These are phyloP conservation scores for Corylus avellana DNA, from an alignment of 306 rosid genomes.

Conservation along the genomic window DNA sequence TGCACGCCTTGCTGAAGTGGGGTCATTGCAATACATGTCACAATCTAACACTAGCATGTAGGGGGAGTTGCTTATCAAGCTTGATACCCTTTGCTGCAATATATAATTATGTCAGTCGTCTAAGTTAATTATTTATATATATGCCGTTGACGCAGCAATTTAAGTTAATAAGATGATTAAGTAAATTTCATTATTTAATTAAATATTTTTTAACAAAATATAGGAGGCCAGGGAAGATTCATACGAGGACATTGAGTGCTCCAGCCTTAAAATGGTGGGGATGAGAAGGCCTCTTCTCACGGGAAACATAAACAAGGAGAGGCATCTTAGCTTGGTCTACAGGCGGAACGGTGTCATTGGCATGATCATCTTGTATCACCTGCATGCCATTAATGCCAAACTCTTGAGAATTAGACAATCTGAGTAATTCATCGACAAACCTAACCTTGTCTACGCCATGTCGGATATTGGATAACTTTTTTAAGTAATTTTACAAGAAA, in stretches of 20 bases:
- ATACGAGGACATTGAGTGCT: conserved; percentile 47
- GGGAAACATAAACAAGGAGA: conserved; percentile 42
- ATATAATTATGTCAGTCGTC: neutral
- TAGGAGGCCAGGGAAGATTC: conserved; percentile 1
- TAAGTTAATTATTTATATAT: neutral
- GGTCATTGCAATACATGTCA: conserved; percentile 76
- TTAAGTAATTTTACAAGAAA: too few relatives aligned
- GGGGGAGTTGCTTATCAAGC: conserved; percentile 69
- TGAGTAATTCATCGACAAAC: neutral
- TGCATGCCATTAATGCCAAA: neutral
- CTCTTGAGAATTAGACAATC: neutral
- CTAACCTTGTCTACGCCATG: too few relatives aligned
- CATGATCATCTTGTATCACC: conserved; percentile 34
- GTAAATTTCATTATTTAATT: neutral
- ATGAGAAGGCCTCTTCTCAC: conserved; percentile 42
- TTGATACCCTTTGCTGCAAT: conserved; percentile 65
- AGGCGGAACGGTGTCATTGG: conserved; percentile 4
- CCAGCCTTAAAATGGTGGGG: conserved; percentile 48
- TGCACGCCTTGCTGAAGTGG: conserved; percentile 62
- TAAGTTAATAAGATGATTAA: too few relatives aligned
- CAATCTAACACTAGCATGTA: conserved; percentile 66
- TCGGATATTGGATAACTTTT: too few relatives aligned
- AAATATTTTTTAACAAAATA: neutral
- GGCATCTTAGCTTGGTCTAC: conserved; percentile 42
- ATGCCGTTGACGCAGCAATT: too few relatives aligned